These are phyloP conservation scores for Monosporozyma yasuniensis DNA, from an alignment of 805 yeast species.

Conservation along the genomic window DNA sequence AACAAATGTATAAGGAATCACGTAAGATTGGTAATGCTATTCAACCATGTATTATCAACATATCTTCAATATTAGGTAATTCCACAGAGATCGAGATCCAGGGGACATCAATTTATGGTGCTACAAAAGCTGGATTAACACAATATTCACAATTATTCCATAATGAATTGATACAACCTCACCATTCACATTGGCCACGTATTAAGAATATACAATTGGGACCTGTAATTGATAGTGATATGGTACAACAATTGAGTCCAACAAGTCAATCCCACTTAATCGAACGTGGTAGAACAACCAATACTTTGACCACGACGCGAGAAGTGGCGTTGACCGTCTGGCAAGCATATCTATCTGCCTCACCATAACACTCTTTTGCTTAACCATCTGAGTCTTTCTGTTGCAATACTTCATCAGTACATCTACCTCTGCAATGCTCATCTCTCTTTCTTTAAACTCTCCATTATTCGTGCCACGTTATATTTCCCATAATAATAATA, in stretches of 20 bases:
- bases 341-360: background rate
- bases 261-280: background rate
- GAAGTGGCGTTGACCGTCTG: background rate
- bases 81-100: conserved; percentile 10
- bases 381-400: background rate
- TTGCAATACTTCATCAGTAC: background rate
- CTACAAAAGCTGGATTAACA: conserved; percentile 26
- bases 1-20: conserved; percentile 20
- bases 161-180: conserved; percentile 14
- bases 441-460: too few relatives aligned
- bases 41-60: conserved; percentile 19
- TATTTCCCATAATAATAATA: background rate
- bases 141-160: conserved; percentile 19
- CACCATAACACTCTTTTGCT: background rate
- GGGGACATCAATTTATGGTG: conserved; percentile 27
- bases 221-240: conserved; percentile 23
- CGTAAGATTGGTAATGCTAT: background rate
- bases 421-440: background rate
- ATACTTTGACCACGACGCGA: background rate
- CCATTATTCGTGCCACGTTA: background rate
- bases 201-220: conserved; percentile 2
- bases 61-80: conserved; percentile 23
- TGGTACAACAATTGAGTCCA: conserved; percentile 13
- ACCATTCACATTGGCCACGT: conserved; percentile 12
- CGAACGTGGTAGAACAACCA: background rate